phyloP scores from a whole-genome alignment of 1,139 yeast species.

The Pichia kudriavzevii region DNA sequence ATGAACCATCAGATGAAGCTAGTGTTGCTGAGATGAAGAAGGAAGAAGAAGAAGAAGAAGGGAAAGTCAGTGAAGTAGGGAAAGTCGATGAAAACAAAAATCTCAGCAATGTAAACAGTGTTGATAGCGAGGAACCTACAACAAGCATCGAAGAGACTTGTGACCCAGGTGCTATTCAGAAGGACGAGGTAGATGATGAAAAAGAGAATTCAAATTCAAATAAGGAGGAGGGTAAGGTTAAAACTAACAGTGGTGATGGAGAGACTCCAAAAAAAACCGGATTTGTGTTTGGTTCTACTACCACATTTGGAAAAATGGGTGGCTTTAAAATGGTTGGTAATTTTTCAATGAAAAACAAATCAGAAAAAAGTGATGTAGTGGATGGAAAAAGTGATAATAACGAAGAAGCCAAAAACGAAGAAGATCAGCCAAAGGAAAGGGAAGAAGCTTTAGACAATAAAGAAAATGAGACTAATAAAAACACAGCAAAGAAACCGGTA shows the following conservation, averaged over 20 bases:
- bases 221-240: constrained; percentile 1
- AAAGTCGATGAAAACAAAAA: no score
- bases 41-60: no score
- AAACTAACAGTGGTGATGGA: neutral
- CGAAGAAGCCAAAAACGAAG: neutral
- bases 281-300: constrained; percentile 38
- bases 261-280: constrained; percentile 27
- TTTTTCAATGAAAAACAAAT: constrained; percentile 26
- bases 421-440: neutral
- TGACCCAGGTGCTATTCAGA: constrained; percentile 1
- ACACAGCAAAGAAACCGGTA: constrained; percentile 20
- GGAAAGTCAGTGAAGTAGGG: no score
- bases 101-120: no score
- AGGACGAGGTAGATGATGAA: constrained; percentile 1
- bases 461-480: neutral
- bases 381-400: neutral
- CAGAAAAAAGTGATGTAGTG: neutral
- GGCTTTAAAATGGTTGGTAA: constrained; percentile 30
- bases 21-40: no score
- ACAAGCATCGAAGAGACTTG: neutral
- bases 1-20: no score
- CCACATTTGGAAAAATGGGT: constrained; percentile 39
- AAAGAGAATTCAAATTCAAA: constrained; percentile 2
- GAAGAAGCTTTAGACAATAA: neutral
- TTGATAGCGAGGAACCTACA: constrained; percentile 1